Base-by-base conservation (phyloP, 352 stramenopile genomes). In the Globisporangium perplexum region DNA sequence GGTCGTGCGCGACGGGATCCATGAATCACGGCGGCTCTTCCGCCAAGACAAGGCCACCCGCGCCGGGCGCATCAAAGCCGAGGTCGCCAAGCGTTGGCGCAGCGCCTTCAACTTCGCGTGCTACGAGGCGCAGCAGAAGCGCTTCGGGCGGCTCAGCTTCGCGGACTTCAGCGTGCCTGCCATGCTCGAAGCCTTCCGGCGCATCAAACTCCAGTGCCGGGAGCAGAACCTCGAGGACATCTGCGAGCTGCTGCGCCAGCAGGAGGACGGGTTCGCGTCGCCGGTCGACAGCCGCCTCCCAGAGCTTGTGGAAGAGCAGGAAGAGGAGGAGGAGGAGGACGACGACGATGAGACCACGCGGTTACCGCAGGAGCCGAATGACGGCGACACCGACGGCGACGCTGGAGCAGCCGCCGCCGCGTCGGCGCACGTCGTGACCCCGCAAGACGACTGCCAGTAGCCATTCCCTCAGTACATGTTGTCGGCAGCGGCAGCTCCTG, bases 71-170 rank as follows among this genome's bases (percentile, higher is more conserved):
- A 61, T 89, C 35, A 55, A 69, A 30, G 15, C 57, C 4, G 64
- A 71, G 47, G 66, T 83, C 14, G 38, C 33, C 1, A 70, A 72
- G 39, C 65, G 62, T 24, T 91, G 80, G 77, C 51, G 52, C 17
- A 66, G 67, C 20, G 80, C 66, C 20, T 86, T 74, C 55, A 86
- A 85, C 49, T 85, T 70, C 23, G 77, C 66, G 3, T 72, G 62
- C 43, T 87, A 86, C 55, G 65, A 89, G 51, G 53, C 52, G 3
- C 71, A 87, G 39, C 62, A 73, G 53, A 28, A 63, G 20, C 60
- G 66, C 6, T 77, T 63, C 23, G 69, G 66, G 7, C 56, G 68
- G 3, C 43, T 88, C 20, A 79, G 60, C 47, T 83, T 87, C 33
- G 44, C 38, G 23, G 22, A 67, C 28, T 75, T 86, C 35, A 86